phyloP scores from a whole-genome alignment of 371 early-diverging fungal genomes.

The Rhizopus sp. region DNA sequence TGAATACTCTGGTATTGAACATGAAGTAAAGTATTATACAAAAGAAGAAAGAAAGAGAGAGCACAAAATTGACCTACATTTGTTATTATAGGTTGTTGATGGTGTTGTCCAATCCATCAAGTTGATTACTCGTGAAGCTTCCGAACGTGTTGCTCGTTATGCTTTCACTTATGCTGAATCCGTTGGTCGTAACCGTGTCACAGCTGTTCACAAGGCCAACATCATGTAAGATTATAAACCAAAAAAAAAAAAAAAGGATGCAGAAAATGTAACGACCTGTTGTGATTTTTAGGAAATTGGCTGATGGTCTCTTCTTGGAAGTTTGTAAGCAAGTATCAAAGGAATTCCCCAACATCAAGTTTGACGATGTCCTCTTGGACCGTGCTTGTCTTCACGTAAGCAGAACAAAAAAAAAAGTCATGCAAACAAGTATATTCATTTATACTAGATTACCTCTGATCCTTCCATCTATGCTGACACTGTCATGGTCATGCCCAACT shows the following conservation, averaged over 20 bases:
- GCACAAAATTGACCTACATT: background rate
- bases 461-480: constrained; percentile 88
- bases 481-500: constrained; percentile 99
- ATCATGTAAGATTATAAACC: constrained; percentile 38
- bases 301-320: constrained; percentile 97
- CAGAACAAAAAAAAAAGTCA: background rate
- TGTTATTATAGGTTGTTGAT: constrained; percentile 70
- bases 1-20: constrained; percentile 98
- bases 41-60: background rate
- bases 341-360: constrained; percentile 92
- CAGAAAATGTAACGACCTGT: background rate
- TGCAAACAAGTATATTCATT: background rate
- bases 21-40: constrained; percentile 56
- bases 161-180: constrained; percentile 94
- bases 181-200: constrained; percentile 90
- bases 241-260: too few relatives aligned
- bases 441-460: constrained; percentile 85
- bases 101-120: constrained; percentile 99
- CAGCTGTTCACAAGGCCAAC: constrained; percentile 94
- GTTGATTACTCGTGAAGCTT: constrained; percentile 95
- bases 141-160: constrained; percentile 90
- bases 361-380: constrained; percentile 92
- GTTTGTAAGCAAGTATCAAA: constrained; percentile 90
- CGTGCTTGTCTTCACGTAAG: constrained; percentile 84
- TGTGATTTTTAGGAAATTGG: constrained; percentile 67